Conservation (phyloP, 2,329 filamentous ascomycete species). For the Rhynchosporium secalis region DNA sequence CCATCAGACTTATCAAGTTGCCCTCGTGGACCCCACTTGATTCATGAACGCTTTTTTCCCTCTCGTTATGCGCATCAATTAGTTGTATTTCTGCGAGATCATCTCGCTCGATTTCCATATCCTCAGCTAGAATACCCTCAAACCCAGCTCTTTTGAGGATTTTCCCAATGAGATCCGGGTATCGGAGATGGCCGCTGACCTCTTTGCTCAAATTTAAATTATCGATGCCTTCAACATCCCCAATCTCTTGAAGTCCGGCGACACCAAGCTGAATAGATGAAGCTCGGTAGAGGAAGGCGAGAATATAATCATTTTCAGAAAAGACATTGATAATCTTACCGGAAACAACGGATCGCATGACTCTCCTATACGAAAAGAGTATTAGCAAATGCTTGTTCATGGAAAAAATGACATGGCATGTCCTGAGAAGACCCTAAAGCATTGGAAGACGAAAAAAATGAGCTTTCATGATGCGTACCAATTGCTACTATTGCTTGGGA, state of each 20-base stretch:
- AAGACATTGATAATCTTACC: slow-evolving; percentile 90
- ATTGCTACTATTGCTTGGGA: slow-evolving; percentile 67
- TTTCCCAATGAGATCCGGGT: slow-evolving; percentile 63
- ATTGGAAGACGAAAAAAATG: too few relatives aligned
- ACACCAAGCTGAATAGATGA: slow-evolving; percentile 81
- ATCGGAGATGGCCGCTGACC: slow-evolving; percentile 68
- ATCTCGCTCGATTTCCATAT: slow-evolving; percentile 37
- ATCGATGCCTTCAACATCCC: slow-evolving; percentile 61
- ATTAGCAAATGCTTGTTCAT: too few relatives aligned
- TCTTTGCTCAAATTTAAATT: slow-evolving; percentile 59
- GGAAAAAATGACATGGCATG: too few relatives aligned
- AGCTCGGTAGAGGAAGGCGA: slow-evolving; percentile 84
- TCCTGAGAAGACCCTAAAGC: too few relatives aligned
- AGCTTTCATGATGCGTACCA: slow-evolving; percentile 46
- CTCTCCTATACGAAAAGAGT: slow-evolving; percentile 46
- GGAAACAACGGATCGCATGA: slow-evolving; percentile 74
- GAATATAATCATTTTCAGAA: slow-evolving; percentile 81
- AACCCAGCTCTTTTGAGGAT: slow-evolving; percentile 66
- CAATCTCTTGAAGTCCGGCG: slow-evolving; percentile 76
- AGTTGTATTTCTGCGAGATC: slow-evolving; percentile 29
- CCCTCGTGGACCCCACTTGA: neutral
- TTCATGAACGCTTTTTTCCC: slow-evolving; percentile 1
- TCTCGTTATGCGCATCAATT: slow-evolving; percentile 14
- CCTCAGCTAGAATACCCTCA: slow-evolving; percentile 58
- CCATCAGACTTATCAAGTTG: slow-evolving; percentile 2